Evolutionary conservation across 2,329 filamentous ascomycete genomes (phyloP), one percentile per base, ranked within the genome.

Genomic region (Dactylellina sp.): DNA sequence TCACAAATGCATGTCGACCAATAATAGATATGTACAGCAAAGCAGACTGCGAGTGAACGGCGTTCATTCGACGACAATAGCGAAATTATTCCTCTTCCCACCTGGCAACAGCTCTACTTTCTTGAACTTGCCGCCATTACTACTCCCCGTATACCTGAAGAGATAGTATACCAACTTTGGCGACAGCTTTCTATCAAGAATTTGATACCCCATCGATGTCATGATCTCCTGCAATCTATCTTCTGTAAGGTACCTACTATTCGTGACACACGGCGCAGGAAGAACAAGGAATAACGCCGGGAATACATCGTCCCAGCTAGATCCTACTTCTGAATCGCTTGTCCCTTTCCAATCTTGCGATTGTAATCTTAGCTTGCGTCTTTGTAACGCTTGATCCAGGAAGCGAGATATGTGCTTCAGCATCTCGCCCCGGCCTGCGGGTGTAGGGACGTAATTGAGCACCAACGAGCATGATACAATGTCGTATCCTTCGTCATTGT

Each of bases 391-490:
- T 46, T 71, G 65, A 20, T 63, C 52, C 53, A 70, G 61, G 44
- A 62, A 65, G 9, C 40, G 50, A 12, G 89, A 84, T 35, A 90
- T 93, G 42, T 91, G 87, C 59, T 86, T 84, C 60, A 99, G 86
- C 95, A 99, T 99, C 68, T 91, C 87, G 1, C 95, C 95, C 77
- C 93, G 86, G 2, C 85, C 86, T 32, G 82, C 82, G 1, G 92
- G 86, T 77, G 93, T 89, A 0, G 94, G 91, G 1, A 98, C 93
- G 79, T 93, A 99, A 81, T 99, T 99, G 75, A 99, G 84, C 3
- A 99, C 95, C 60, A 99, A 83, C 7, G 93, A 97, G 22, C 99
- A 84, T 55, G 93, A 97, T 78, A 99, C 89, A 57, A 98, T 87
- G 80, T 99, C 92, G 80, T 98, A 98, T 20, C 84, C 84, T 42